Evolutionary conservation across 2,329 filamentous ascomycete species (phyloP), one percentile per base, ranked within the genome.

Genomic region (Cercospora sesami): DNA sequence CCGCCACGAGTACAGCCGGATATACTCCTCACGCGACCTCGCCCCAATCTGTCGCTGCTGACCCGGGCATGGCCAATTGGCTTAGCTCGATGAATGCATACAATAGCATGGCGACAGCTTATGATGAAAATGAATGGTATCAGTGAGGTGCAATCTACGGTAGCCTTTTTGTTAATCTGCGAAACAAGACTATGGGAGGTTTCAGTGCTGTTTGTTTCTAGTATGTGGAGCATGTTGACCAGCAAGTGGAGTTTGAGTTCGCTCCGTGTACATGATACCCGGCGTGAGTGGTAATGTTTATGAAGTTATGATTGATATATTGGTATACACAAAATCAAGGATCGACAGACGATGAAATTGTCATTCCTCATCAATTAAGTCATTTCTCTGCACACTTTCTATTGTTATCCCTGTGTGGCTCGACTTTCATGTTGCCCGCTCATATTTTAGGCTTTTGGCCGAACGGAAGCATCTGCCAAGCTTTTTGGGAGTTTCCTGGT

Each of bases 91-190:
- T 75, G 45, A 74, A 73, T 60, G 70, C 71, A 2, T 79, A 75
- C 64, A 76, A 77, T 48, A 72, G 67, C 30, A 69, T 73, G 42
- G 71, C 72, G 9, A 73, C 75, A 58, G 70, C 73, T 62, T 81
- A 80, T 72, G 78, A 81, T 69, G 79, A 81, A 73, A 74, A 79
- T 61, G 78, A 80, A 70, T 81, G 80, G 79, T 81, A 81, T 73
- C 76, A 77, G 65, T 81, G 70, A 79, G 31, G 36, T 60, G 31
- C 33, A 14, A 51, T 18, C 6, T 42, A 21, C 18, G n/a, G n/a
- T n/a, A n/a, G n/a, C n/a, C n/a, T n/a, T n/a, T n/a, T n/a, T n/a
- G n/a, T n/a, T n/a, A n/a, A n/a, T n/a, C n/a, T n/a, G n/a, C n/a
- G 30, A 36, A 18, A 59, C 4, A 18, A 10, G n/a, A 4, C 14